Evolutionary conservation across 2,329 filamentous ascomycete species (phyloP).

Genomic region (Ophiostoma sp.): DNA sequence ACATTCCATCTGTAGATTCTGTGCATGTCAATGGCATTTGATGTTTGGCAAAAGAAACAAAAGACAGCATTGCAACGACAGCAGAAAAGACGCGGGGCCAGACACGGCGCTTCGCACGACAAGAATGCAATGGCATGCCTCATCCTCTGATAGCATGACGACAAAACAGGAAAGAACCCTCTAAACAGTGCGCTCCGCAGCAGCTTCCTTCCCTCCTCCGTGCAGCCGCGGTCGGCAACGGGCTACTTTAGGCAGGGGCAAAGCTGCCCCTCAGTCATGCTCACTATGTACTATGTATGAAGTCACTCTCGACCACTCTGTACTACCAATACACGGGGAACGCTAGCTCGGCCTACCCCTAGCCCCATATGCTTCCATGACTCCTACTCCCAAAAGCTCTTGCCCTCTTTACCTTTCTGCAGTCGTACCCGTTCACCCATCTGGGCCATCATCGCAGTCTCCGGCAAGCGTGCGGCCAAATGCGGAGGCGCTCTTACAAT

Average conservation of each 20-base stretch:
- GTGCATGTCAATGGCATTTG: background rate
- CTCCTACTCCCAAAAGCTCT: background rate
- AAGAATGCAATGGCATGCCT: background rate
- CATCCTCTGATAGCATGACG: background rate
- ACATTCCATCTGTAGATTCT: background rate
- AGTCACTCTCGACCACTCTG: background rate
- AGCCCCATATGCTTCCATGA: conserved; percentile 1
- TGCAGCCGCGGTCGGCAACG: conserved; percentile 26
- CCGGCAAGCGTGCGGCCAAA: conserved; percentile 22
- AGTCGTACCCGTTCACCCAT: conserved; percentile 14
- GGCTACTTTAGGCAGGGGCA: conserved; percentile 9
- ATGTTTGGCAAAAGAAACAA: background rate
- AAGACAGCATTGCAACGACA: background rate
- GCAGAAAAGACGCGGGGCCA: background rate
- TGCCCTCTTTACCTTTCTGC: background rate
- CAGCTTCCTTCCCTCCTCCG: conserved; percentile 25
- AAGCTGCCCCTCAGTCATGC: conserved; percentile 11
- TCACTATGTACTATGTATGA: background rate
- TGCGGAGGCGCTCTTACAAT: conserved; percentile 19
- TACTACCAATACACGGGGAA: background rate
- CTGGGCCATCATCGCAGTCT: background rate
- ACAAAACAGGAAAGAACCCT: background rate
- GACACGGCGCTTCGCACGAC: background rate
- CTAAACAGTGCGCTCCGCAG: background rate
- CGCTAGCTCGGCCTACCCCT: conserved; percentile 9